phyloP scores from a whole-genome alignment of 2,329 filamentous ascomycete species.

The Penicillium sp. region DNA sequence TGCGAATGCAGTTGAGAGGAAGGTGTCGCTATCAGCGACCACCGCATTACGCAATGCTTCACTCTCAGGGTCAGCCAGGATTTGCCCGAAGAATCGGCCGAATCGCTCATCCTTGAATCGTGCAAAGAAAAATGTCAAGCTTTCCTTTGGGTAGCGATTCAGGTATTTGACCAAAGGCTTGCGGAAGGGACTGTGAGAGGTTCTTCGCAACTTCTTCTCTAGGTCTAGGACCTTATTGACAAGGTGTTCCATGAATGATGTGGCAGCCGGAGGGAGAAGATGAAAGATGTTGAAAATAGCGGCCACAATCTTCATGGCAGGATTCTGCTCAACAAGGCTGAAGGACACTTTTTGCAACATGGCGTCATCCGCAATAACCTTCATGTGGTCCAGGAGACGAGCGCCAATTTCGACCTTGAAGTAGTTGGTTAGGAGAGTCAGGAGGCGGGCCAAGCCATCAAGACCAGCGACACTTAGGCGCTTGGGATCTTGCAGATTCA shows the following conservation, averaged over 20 bases:
- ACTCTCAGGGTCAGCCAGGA: slow-evolving; percentile 74
- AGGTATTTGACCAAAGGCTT: slow-evolving; percentile 88
- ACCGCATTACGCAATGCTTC: slow-evolving; percentile 72
- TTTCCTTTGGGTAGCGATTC: slow-evolving; percentile 86
- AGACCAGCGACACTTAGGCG: slow-evolving; percentile 84
- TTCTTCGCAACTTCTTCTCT: slow-evolving; percentile 80
- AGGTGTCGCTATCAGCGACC: slow-evolving; percentile 68
- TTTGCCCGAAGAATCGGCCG: slow-evolving; percentile 86
- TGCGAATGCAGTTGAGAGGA: slow-evolving; percentile 66
- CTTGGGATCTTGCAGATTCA: slow-evolving; percentile 92
- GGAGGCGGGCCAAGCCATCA: slow-evolving; percentile 82
- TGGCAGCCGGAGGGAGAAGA: slow-evolving; percentile 84
- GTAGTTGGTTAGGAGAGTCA: slow-evolving; percentile 93
- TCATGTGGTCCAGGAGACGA: slow-evolving; percentile 89
- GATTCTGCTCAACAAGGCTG: slow-evolving; percentile 88
- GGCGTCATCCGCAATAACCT: slow-evolving; percentile 78
- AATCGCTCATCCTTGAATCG: slow-evolving; percentile 83
- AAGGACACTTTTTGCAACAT: slow-evolving; percentile 89
- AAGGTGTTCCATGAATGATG: slow-evolving; percentile 84
- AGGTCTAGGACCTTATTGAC: slow-evolving; percentile 88
- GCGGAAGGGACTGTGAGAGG: slow-evolving; percentile 87
- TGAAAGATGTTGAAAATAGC: slow-evolving; percentile 97
- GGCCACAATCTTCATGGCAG: slow-evolving; percentile 89
- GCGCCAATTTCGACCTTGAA: slow-evolving; percentile 98
- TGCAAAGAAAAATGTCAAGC: slow-evolving; percentile 76